Evolutionary conservation across 345 rosid genomes (phyloP), one percentile per base, ranked within the genome.

Genomic region (Melaleuca quinquenervia): DNA sequence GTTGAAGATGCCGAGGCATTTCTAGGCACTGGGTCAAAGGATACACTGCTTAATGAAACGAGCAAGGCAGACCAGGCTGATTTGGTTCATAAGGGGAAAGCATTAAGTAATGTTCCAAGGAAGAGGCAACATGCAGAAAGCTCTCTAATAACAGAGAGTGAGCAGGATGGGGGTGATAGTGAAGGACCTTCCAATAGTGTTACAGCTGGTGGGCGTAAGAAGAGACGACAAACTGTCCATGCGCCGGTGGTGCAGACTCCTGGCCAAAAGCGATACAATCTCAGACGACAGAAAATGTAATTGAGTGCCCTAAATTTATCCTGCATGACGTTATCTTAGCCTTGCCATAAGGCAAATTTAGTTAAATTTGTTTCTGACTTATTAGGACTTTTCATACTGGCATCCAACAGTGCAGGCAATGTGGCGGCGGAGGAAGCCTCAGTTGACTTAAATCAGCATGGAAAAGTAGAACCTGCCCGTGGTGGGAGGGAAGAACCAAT

Each of bases 201-300:
- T 82, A 88, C 93, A 75, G 85, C 90, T 84, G 92, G 93, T 89
- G 94, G 95, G 85, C 93, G 89, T 78, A 92, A 91, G 94, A 96
- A 93, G 91, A 92, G 91, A 88, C 92, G 85, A 85, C 97, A 92
- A 85, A 89, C 85, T 52, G 89, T 87, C 58, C 70, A 51, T 48
- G 87, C 91, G 85, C 87, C 90, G 11, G 92, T 84, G 27, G 83
- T 84, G 32, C 92, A 84, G 87, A 88, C 93, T 55, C 94, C 94
- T 22, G 95, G 90, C 14, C 93, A 91, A 90, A 94, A 84, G 84
- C 93, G 98, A 85, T 97, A 96, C 91, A 93, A 94, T 91, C 97
- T 97, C 84, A 92, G 98, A 87, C 92, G 94, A 52, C 92, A 90
- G 82, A 93, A 89, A 91, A 89, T 55, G 98, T 97, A 93, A 93